phyloP scores from a whole-genome alignment of 352 stramenopile genomes.

The Phytophthora colocasiae region DNA sequence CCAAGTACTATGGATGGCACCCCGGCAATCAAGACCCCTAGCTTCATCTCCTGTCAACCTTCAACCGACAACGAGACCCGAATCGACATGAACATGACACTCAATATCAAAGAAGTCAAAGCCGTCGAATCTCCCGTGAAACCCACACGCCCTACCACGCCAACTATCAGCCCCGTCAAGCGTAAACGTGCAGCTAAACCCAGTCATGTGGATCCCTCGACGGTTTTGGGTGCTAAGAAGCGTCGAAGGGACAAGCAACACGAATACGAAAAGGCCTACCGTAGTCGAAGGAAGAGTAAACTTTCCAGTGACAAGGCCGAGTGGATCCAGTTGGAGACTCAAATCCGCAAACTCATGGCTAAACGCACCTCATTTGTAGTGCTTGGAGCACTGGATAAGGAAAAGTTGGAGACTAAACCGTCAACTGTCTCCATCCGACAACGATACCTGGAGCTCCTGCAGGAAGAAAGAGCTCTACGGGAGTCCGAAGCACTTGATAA shows the following conservation, averaged over 20 bases:
- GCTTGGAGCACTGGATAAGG: not conserved
- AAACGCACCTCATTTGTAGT: slow-evolving; percentile 30
- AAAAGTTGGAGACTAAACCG: not conserved
- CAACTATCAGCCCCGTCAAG: slow-evolving; percentile 22
- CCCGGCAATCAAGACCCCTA: slow-evolving; percentile 10
- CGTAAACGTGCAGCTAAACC: slow-evolving; percentile 6
- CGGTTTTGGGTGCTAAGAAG: slow-evolving; percentile 8
- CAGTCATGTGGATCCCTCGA: slow-evolving; percentile 18
- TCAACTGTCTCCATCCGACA: slow-evolving; percentile 17
- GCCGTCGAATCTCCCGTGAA: slow-evolving; percentile 14
- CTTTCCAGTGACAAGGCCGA: slow-evolving; percentile 21
- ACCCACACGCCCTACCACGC: not conserved
- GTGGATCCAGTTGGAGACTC: slow-evolving; percentile 33
- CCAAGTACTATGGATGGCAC: slow-evolving; percentile 11
- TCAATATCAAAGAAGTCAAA: slow-evolving; percentile 13
- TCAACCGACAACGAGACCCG: slow-evolving; percentile 1
- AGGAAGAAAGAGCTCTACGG: slow-evolving; percentile 32
- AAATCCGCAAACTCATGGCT: slow-evolving; percentile 27
- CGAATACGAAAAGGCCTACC: slow-evolving; percentile 45
- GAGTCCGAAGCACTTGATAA: slow-evolving; percentile 21
- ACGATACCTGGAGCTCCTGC: slow-evolving; percentile 30
- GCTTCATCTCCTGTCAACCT: slow-evolving; percentile 6
- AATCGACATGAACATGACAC: not conserved
- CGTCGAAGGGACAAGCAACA: slow-evolving; percentile 47
- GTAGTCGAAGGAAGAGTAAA: slow-evolving; percentile 24